These are phyloP conservation scores for Phellopilus nigrolimitatus DNA, from an alignment of 1,284 basidiomycete species.

Conservation along the genomic window DNA sequence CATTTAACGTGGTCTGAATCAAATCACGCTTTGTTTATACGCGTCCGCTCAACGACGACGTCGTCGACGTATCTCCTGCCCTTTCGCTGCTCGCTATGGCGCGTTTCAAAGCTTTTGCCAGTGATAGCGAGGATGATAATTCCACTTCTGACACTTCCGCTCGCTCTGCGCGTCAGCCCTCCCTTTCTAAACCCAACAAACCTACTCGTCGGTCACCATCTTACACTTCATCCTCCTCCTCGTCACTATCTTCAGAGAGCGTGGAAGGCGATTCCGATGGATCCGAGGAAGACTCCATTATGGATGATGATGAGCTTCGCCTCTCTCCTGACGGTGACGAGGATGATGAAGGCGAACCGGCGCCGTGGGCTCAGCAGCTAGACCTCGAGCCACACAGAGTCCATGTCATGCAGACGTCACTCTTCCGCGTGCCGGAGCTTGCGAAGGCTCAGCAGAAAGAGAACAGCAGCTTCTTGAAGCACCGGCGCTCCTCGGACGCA, in stretches of 20 bases:
- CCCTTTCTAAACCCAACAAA: conserved; percentile 9
- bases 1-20: conserved; percentile 7
- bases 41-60: not conserved
- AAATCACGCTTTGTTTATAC: not conserved
- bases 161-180: not conserved
- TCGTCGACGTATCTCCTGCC: not conserved
- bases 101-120: conserved; percentile 17
- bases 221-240: conserved; percentile 7
- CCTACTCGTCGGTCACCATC: conserved; percentile 4
- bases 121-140: conserved; percentile 15
- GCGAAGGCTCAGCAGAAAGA: conserved; percentile 50
- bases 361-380: conserved; percentile 64
- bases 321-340: conserved; percentile 30
- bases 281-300: conserved; percentile 13
- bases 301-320: conserved; percentile 32
- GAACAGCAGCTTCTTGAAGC: conserved; percentile 41
- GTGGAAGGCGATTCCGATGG: conserved; percentile 6
- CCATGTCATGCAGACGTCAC: conserved; percentile 87
- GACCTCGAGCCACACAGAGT: conserved; percentile 79
- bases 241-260: conserved; percentile 12
- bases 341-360: conserved; percentile 24
- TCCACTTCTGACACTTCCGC: not conserved
- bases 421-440: conserved; percentile 75
- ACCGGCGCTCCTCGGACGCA: conserved; percentile 72
- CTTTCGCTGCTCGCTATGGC: conserved; percentile 9